A percentile compares a stretch with the other conserved stretches of the same genome.
These are phyloP conservation scores for Gyromitra esculenta DNA, from an alignment of 2,329 filamentous ascomycete genomes.

Conservation along the genomic window DNA sequence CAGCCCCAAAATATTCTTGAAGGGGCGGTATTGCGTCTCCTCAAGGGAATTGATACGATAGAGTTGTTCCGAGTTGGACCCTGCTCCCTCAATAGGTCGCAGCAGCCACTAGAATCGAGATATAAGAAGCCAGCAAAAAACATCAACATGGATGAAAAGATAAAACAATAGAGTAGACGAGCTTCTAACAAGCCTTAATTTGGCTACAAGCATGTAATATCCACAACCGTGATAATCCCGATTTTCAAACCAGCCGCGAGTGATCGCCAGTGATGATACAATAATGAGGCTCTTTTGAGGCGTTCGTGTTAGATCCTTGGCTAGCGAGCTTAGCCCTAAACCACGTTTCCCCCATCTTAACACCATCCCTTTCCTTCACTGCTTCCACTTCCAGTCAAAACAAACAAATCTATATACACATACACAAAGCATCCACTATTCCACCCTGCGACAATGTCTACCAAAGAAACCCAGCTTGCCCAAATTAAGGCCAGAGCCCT, in stretches of 20 bases:
- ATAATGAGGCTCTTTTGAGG: constrained; percentile 15
- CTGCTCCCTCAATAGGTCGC: too few species aligned
- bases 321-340: neutral
- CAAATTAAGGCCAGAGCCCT: constrained; percentile 55
- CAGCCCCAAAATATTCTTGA: neutral
- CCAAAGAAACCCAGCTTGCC: constrained; percentile 44
- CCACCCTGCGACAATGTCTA: constrained; percentile 15
- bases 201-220: neutral
- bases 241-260: neutral
- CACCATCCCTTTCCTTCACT: constrained; percentile 3
- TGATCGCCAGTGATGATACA: constrained; percentile 16
- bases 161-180: neutral
- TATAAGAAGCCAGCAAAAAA: neutral
- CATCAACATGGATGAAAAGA: neutral
- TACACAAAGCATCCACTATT: neutral
- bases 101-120: neutral
- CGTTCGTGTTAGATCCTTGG: constrained; percentile 25
- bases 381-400: constrained; percentile 19
- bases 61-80: neutral
- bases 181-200: neutral
- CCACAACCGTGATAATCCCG: neutral
- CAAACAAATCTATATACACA: constrained; percentile 23
- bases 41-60: neutral
- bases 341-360: neutral
- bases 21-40: neutral